Conservation (phyloP, 176 grass and related monocot genomes). For the Ampelocalamus luodianensis region DNA sequence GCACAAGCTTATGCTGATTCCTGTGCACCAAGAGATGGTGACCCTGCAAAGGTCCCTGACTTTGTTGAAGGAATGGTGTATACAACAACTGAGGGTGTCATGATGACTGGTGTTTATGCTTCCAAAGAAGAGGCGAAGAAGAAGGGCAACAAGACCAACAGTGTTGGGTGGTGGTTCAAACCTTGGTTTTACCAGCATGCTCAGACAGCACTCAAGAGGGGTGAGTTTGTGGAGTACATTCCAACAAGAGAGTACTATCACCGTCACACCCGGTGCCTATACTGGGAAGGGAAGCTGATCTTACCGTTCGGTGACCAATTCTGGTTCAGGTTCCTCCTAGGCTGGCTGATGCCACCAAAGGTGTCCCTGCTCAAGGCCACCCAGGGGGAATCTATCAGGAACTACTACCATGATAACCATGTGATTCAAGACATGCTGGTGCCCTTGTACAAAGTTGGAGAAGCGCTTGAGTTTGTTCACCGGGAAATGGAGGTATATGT, state of each 20-base stretch:
- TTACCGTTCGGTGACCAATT: constrained; percentile 89
- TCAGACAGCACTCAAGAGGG: constrained; percentile 75
- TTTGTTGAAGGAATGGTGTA: constrained; percentile 96
- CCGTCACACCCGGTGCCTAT: constrained; percentile 87
- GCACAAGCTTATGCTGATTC: constrained; percentile 78
- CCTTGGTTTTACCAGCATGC: constrained; percentile 97
- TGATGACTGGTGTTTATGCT: constrained; percentile 94
- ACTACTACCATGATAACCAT: constrained; percentile 97
- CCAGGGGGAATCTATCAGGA: constrained; percentile 85
- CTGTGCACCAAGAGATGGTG: constrained; percentile 77
- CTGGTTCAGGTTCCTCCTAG: constrained; percentile 87
- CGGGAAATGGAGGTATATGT: constrained; percentile 85
- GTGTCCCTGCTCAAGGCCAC: constrained; percentile 96
- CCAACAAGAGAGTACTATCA: constrained; percentile 94
- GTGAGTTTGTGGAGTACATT: constrained; percentile 96
- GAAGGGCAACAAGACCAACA: constrained; percentile 93
- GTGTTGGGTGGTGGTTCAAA: constrained; percentile 94
- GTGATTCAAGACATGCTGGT: constrained; percentile 95
- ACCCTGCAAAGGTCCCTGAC: constrained; percentile 83
- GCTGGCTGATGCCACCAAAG: constrained; percentile 98
- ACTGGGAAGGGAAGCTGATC: constrained; percentile 98
- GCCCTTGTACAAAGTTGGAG: constrained; percentile 91
- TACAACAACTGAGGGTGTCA: constrained; percentile 65
- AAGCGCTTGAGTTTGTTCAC: constrained; percentile 84
- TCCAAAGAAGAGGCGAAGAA: constrained; percentile 92